Evolutionary conservation across 108 stramenopile species (phyloP), one percentile per base, ranked within the genome.

Genomic region (Cyclotella kingstonii): DNA sequence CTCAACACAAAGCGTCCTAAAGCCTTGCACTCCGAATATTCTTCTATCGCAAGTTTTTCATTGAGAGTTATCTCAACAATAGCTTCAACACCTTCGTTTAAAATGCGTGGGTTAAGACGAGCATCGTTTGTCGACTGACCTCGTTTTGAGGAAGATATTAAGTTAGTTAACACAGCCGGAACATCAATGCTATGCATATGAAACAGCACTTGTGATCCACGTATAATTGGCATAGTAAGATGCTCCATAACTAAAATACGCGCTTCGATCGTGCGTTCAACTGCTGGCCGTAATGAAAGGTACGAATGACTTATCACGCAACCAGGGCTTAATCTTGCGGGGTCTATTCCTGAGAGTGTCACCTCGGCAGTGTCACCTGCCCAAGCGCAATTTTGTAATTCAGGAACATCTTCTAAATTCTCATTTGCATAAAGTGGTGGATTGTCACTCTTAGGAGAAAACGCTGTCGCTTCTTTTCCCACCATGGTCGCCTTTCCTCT

Each of bases 301-400:
- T 83, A 67, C 5, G 79, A 80, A 47, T 86, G 80, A 39, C 83
- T 76, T 50, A 95, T 41, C 5, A 95, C 78, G 56, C 78, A 86
- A n/a, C 94, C 93, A 5, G 82, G 63, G 31, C 84, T 77, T 21
- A 95, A 47, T 42, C 90, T 70, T 29, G 86, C 68, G 1, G 84
- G 54, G 38, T 97, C 96, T 21, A 95, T 81, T 15, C 88, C 91
- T 0, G 60, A 44, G 7, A 97, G 58, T 21, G 70, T 59, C 4
- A 93, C 41, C 34, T 97, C 94, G 10, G 88, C 86, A 35, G 83
- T 87, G 54, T 97, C 96, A 54, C 94, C 94, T n/a, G 93, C 94
- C 27, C 82, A 47, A 7, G 86, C 96, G 38, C 69, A 71, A 31
- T 60, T 56, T 28, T 76, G 54, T 10, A 82, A 56, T 42, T 68